Percentiles rank a stretch among this genome's conserved stretches.
Evolutionary conservation across 2,329 filamentous ascomycete genomes (phyloP).

Genomic region (Hypoxylon sp.): DNA sequence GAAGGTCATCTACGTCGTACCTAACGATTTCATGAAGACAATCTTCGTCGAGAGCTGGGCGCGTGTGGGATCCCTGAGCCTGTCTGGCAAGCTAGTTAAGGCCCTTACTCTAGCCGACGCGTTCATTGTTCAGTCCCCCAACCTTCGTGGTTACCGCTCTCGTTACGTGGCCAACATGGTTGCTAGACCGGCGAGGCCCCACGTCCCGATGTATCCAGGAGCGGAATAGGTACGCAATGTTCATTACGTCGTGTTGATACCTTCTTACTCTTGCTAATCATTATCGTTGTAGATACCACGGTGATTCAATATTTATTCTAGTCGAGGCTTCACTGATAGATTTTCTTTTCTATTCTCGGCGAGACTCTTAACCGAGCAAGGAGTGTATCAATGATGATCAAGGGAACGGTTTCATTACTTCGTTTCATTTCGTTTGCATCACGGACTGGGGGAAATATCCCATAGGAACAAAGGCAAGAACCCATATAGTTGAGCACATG

Average conservation of each 20-base stretch:
- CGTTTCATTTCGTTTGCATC: background rate
- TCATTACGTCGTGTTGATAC: too few species aligned
- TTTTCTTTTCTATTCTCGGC: background rate
- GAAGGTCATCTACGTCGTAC: constrained; percentile 56
- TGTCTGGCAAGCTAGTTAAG: constrained; percentile 82
- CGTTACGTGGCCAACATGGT: constrained; percentile 22
- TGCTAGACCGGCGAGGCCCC: constrained; percentile 11
- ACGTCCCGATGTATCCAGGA: background rate
- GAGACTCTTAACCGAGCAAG: background rate
- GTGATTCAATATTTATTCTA: too few species aligned
- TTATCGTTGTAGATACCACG: too few species aligned
- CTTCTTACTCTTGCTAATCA: too few species aligned
- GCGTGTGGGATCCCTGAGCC: constrained; percentile 79
- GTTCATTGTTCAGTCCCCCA: constrained; percentile 83
- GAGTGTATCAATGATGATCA: background rate
- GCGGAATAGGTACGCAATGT: too few species aligned
- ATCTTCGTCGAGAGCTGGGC: constrained; percentile 96
- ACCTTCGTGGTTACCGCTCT: constrained; percentile 49
- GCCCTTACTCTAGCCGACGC: constrained; percentile 72
- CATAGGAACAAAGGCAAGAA: background rate
- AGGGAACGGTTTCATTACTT: background rate
- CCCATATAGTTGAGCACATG: too few species aligned
- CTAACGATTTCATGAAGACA: constrained; percentile 69
- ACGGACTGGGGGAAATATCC: background rate
- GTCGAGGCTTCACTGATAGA: background rate